These are phyloP conservation scores for Rhizopogon roseolus DNA, from an alignment of 768 basidiomycete species.

Conservation along the genomic window DNA sequence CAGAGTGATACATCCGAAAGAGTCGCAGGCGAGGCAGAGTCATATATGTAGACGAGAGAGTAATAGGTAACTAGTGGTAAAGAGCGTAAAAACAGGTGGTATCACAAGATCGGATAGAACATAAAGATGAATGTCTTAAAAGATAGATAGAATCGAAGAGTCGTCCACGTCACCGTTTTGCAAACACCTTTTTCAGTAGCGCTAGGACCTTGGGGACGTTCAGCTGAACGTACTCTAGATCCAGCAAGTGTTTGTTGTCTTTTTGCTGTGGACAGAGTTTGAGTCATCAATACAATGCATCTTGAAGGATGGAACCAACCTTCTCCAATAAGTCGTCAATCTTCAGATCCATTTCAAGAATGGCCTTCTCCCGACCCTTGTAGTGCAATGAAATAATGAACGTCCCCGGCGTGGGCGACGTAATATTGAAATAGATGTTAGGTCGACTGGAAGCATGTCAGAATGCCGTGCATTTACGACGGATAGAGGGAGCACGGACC, in stretches of 20 bases:
- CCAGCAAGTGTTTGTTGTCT: constrained; percentile 94
- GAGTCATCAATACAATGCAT: constrained; percentile 6
- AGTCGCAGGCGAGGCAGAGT: constrained; percentile 12
- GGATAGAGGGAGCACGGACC: constrained; percentile 43
- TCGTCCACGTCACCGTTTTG: constrained; percentile 58
- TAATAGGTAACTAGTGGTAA: constrained; percentile 8
- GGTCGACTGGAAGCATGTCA: constrained; percentile 60
- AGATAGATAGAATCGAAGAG: constrained; percentile 8
- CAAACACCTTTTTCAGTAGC: constrained; percentile 91
- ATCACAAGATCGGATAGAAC: constrained; percentile 28
- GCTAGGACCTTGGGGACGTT: constrained; percentile 94
- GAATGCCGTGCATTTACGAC: not conserved
- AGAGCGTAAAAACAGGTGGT: constrained; percentile 18
- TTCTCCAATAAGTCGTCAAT: constrained; percentile 98
- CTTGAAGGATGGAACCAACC: constrained; percentile 40
- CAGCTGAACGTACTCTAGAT: constrained; percentile 96
- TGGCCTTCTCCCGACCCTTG: constrained; percentile 98
- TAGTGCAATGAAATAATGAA: constrained; percentile 99
- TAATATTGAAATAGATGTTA: constrained; percentile 99
- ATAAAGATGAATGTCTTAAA: constrained; percentile 17
- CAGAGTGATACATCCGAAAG: constrained; percentile 28
- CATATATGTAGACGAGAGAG: constrained; percentile 3
- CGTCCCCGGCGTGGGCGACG: constrained; percentile 94
- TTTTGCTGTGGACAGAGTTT: constrained; percentile 71
- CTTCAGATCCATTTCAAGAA: constrained; percentile 99